phyloP scores from a whole-genome alignment of 2,329 filamentous ascomycete genomes.

The Cordyceps farinosa region DNA sequence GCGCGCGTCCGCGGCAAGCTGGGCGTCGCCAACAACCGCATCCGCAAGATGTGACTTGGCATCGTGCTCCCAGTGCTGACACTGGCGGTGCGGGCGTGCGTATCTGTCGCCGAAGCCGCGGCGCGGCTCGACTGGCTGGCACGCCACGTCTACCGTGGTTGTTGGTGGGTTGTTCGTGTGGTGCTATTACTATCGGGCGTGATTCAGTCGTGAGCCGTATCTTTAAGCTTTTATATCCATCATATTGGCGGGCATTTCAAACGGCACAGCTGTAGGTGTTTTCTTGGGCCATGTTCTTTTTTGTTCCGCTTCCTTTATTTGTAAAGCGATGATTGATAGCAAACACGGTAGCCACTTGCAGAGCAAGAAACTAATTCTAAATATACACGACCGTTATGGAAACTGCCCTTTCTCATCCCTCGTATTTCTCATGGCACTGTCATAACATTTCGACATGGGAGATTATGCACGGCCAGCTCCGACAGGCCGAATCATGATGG shows the following conservation, averaged over 20 bases:
- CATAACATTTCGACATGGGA: no score
- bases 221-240: neutral
- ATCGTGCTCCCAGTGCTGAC: constrained; percentile 17
- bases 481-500: constrained; percentile 2
- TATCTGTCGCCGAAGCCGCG: constrained; percentile 28
- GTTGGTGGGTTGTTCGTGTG: neutral
- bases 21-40: constrained; percentile 68
- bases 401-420: no score
- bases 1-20: constrained; percentile 66
- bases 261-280: neutral
- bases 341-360: neutral
- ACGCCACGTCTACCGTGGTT: neutral
- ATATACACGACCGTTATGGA: neutral
- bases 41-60: constrained; percentile 58
- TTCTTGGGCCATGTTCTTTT: neutral
- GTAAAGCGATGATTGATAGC: neutral
- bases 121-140: constrained; percentile 27
- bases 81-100: constrained; percentile 26
- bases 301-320: neutral
- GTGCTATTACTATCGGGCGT: neutral
- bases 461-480: neutral
- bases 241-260: neutral
- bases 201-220: neutral
- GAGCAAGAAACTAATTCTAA: neutral
- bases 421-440: no score